These are phyloP conservation scores for Pythium insidiosum DNA, from an alignment of 352 stramenopile species.

Conservation along the genomic window DNA sequence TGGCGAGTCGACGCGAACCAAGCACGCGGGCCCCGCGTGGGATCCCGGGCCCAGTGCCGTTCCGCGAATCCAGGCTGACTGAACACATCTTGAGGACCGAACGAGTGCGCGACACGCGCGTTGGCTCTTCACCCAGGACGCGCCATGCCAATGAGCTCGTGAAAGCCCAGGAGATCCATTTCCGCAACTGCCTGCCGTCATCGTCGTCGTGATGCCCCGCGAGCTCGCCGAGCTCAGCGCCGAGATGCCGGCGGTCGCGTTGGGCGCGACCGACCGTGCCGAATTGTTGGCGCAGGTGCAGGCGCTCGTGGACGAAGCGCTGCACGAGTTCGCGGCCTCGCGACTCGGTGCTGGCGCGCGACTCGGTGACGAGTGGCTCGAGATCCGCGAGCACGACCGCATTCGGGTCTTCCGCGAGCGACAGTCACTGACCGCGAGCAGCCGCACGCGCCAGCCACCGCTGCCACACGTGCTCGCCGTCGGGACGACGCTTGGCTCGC, in stretches of 20 bases:
- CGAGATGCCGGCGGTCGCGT: constrained; percentile 5
- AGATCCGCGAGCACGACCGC: constrained; percentile 4
- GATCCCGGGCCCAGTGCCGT: too few species aligned
- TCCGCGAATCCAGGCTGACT: too few species aligned
- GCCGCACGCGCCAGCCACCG: neutral
- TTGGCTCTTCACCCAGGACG: too few species aligned
- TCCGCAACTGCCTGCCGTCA: too few species aligned
- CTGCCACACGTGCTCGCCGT: constrained; percentile 12
- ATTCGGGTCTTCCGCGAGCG: constrained; percentile 12
- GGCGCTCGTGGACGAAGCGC: neutral
- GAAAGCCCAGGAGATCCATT: too few species aligned
- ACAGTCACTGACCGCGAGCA: constrained; percentile 11
- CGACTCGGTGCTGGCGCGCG: neutral
- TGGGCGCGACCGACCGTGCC: neutral
- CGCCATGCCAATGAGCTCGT: too few species aligned
- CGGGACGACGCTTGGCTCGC: constrained; percentile 30
- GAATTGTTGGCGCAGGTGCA: constrained; percentile 2
- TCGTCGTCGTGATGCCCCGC: too few species aligned
- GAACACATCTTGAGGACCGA: too few species aligned
- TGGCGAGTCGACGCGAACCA: too few species aligned
- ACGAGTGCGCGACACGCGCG: too few species aligned
- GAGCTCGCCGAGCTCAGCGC: too few species aligned
- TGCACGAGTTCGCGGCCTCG: constrained; percentile 11
- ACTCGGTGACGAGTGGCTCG: constrained; percentile 13
- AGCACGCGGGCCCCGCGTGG: too few species aligned